Percentiles rank a stretch among this genome's conserved stretches.
phyloP scores from a whole-genome alignment of 225 moss, liverwort and hornwort genomes.

The Pleurozium schreberi region DNA sequence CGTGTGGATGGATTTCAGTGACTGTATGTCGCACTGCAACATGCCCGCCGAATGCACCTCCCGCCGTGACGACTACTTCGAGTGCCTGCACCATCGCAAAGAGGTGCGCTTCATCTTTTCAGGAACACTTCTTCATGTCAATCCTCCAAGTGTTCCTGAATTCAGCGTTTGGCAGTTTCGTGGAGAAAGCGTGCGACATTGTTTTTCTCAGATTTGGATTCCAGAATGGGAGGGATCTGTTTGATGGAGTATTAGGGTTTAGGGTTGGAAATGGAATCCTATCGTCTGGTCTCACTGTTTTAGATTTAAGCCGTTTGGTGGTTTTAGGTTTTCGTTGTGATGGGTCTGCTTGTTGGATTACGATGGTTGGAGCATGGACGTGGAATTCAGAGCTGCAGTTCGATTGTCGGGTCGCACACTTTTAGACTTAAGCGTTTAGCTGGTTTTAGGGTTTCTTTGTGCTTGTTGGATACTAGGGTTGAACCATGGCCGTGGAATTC shows the following conservation, averaged over 20 bases:
- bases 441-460: not conserved
- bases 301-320: not conserved
- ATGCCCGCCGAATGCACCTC: conserved; percentile 82
- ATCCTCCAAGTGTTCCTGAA: not conserved
- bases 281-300: not conserved
- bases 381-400: not conserved
- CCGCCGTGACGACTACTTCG: conserved; percentile 90
- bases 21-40: conserved; percentile 81
- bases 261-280: not conserved
- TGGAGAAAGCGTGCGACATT: not conserved
- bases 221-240: not conserved
- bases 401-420: not conserved
- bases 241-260: not conserved
- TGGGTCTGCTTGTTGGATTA: not conserved
- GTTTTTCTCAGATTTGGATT: not conserved
- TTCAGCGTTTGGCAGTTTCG: not conserved
- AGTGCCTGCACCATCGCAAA: conserved; percentile 96
- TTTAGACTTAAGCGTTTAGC: not conserved
- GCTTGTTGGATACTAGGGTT: not conserved
- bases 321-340: not conserved
- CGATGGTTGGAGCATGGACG: not conserved
- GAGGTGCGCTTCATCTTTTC: conserved; percentile 25
- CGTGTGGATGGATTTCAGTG: conserved; percentile 98
- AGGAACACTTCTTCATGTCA: no score
- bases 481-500: not conserved